A percentile compares a stretch with the other conserved stretches of the same genome.
Evolutionary conservation across 495 filamentous ascomycete genomes (phyloP).

Genomic region (Neurospora sp.): DNA sequence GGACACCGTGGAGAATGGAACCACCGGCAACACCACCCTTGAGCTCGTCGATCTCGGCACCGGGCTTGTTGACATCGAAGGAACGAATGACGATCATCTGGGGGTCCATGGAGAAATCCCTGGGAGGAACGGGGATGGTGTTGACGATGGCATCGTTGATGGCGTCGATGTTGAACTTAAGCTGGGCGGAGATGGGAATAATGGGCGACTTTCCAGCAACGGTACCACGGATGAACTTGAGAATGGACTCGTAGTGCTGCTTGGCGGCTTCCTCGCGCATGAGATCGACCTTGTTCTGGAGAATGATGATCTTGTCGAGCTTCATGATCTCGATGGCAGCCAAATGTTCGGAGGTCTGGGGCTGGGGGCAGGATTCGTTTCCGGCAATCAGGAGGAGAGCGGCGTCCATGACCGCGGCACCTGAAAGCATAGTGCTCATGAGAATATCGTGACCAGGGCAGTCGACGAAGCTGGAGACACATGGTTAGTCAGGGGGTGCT

Average conservation of each 20-base stretch:
- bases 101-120: constrained; percentile 82
- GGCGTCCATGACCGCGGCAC: constrained; percentile 98
- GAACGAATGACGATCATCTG: constrained; percentile 99
- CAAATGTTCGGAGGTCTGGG: constrained; percentile 97
- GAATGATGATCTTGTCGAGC: constrained; percentile 93
- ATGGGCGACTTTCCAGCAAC: constrained; percentile 93
- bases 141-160: constrained; percentile 90
- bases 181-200: constrained; percentile 94
- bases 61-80: constrained; percentile 99
- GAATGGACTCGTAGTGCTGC: constrained; percentile 87
- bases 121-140: constrained; percentile 80
- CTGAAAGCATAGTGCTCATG: constrained; percentile 99
- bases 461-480: constrained; percentile 68
- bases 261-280: constrained; percentile 90
- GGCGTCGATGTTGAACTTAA: constrained; percentile 99
- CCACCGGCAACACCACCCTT: constrained; percentile 99
- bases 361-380: constrained; percentile 97
- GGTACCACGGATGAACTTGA: constrained; percentile 96
- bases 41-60: constrained; percentile 97
- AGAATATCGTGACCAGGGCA: constrained; percentile 99
- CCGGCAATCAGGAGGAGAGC: constrained; percentile 93
- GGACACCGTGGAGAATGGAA: constrained; percentile 86
- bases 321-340: constrained; percentile 99
- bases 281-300: constrained; percentile 98
- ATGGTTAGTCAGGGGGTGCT: constrained; percentile 2